Evolutionary conservation across 768 basidiomycete genomes (phyloP).

Genomic region (Mrakia hoshinonis): DNA sequence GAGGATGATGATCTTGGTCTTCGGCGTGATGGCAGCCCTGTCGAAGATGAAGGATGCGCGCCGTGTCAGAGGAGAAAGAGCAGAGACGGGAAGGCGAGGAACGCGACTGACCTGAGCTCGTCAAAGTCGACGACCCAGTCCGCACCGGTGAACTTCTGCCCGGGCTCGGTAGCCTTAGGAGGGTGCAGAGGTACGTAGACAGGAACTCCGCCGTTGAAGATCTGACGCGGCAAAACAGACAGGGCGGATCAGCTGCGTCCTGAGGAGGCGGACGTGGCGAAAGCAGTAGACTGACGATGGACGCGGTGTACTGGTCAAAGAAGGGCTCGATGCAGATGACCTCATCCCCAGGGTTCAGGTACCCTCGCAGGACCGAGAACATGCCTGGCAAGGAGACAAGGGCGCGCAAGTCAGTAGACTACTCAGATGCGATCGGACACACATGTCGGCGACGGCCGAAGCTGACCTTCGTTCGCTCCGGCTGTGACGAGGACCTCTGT

Average conservation of each 20-base stretch:
- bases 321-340: constrained; percentile 98
- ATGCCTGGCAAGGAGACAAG: constrained; percentile 52
- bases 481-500: constrained; percentile 87
- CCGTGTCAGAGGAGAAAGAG: neutral
- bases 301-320: constrained; percentile 96
- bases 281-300: no score
- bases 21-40: constrained; percentile 72
- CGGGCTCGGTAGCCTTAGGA: constrained; percentile 48
- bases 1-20: constrained; percentile 87
- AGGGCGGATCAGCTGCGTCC: constrained; percentile 23
- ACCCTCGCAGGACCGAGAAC: constrained; percentile 87
- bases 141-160: constrained; percentile 47
- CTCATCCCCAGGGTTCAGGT: constrained; percentile 84
- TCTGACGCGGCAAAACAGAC: constrained; percentile 43
- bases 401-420: neutral
- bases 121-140: constrained; percentile 89
- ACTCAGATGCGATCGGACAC: neutral
- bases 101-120: constrained; percentile 61
- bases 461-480: constrained; percentile 87
- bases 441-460: neutral
- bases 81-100: neutral
- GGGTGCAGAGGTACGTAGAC: constrained; percentile 94
- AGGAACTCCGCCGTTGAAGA: constrained; percentile 86
- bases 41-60: neutral
- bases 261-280: constrained; percentile 45